Evolutionary conservation across 305 asterid species (phyloP), one percentile per base, ranked within the genome.

Genomic region (Solanum hybrid): DNA sequence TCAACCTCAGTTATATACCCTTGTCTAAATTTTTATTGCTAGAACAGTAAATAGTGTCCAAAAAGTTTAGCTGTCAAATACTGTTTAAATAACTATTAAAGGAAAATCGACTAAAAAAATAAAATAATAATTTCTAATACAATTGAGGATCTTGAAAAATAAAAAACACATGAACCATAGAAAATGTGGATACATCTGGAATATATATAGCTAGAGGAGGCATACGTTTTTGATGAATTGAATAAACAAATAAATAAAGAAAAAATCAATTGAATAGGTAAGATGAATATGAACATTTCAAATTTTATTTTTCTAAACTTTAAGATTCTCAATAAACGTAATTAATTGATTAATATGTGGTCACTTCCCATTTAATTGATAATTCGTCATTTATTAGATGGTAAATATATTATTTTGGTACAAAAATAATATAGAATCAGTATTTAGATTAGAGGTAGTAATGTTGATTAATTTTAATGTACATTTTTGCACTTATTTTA

Each of bases 1-100:
- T 94, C 78, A 90, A 87, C 79, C 96, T 94, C 93, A 95, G 93
- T 92, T 33, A 95, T 15, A 91, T 88, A 80, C 95, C 97, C 57
- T 92, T 94, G 93, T 79, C 94, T 95, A 20, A 61, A 61, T 61
- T 61, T 61, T 61, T 20, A 61, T 3, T 61, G 11, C 11, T 22
- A 1, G 1, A 22, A 20, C 10, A 20, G 22, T 45, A 20, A 61
- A 9, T 7, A 61, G 5, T 5, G 5, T 61, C 11, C 10, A 61
- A 8, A 20, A 3, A 14, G 1, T 61, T 61, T 61, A 7, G 1
- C n/a, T 2, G 3, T 51, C 68, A 17, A 6, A 51, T 51, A 51
- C n/a, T 51, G 17, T 79, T 96, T 96, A 79, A 84, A 7, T 17
- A 61, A 17, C n/a, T 8, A 61, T 61, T 5, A 68, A 68, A 68